A percentile compares a stretch with the other conserved stretches of the same genome.
These are phyloP conservation scores for Edhazardia aedis DNA, from an alignment of 371 early-diverging fungal genomes.

Conservation along the genomic window DNA sequence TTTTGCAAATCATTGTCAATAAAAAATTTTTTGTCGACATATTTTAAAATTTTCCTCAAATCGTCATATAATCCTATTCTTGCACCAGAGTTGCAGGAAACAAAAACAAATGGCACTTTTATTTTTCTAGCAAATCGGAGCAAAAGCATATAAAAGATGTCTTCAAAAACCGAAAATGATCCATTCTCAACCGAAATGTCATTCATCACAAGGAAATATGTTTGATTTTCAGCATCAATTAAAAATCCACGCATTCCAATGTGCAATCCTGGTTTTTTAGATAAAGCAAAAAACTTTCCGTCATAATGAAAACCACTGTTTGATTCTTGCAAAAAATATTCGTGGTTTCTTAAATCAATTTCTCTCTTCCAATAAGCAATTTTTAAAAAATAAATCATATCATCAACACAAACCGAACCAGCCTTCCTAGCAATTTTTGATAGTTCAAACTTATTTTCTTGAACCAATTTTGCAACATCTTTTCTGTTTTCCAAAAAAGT, in stretches of 20 bases:
- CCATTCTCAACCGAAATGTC: slow-evolving; percentile 85
- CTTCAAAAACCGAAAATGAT: slow-evolving; percentile 79
- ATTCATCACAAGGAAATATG: slow-evolving; percentile 74
- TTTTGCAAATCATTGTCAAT: no score
- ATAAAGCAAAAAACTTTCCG: not conserved
- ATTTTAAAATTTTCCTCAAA: no score
- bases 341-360: no score
- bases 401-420: no score
- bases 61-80: slow-evolving; percentile 84
- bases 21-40: no score
- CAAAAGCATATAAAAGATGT: slow-evolving; percentile 66
- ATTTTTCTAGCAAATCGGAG: slow-evolving; percentile 60
- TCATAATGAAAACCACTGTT: not conserved
- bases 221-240: slow-evolving; percentile 57
- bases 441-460: no score
- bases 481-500: no score
- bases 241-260: slow-evolving; percentile 87
- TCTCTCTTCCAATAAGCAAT: no score
- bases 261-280: not conserved
- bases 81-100: slow-evolving; percentile 95
- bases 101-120: slow-evolving; percentile 69
- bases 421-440: no score
- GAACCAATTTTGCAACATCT: no score
- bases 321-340: no score
- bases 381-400: no score